Conservation (phyloP, 148 eudicot species). For the Rhododendron mucronatum region DNA sequence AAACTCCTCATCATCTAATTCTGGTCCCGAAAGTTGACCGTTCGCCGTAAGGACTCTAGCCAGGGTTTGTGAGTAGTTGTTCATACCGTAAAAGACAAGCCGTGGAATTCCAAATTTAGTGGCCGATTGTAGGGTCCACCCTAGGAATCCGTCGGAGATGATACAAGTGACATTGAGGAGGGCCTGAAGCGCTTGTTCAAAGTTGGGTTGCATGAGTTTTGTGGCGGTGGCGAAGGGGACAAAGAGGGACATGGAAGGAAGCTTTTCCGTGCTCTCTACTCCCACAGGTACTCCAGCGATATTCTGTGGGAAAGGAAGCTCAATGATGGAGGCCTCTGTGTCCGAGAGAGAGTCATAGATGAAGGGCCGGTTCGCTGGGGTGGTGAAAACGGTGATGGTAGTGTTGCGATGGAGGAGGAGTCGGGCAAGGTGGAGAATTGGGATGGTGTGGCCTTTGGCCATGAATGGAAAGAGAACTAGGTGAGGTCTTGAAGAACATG, state of each 20-base stretch:
- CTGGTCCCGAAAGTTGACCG: conserved; percentile 13
- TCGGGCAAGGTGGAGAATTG: conserved; percentile 54
- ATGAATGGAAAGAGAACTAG: conserved; percentile 9
- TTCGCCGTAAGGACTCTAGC: neutral
- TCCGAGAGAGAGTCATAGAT: conserved; percentile 19
- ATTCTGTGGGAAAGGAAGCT: neutral
- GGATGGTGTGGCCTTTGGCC: conserved; percentile 43
- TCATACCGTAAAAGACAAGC: conserved; percentile 45
- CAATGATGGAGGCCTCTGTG: neutral
- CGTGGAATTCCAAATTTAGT: conserved; percentile 42
- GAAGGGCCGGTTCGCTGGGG: conserved; percentile 28
- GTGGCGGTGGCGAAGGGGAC: conserved; percentile 34
- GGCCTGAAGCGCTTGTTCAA: conserved; percentile 33
- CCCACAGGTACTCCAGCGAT: conserved; percentile 26
- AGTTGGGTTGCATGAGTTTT: conserved; percentile 37
- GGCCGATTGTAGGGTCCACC: conserved; percentile 54
- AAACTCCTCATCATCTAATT: conserved; percentile 33
- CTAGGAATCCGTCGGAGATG: conserved; percentile 53
- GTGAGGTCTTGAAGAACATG: neutral
- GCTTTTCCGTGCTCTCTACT: conserved; percentile 62
- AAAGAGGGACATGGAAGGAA: conserved; percentile 58
- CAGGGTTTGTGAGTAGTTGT: neutral
- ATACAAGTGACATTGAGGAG: conserved; percentile 32
- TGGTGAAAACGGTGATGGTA: conserved; percentile 37
- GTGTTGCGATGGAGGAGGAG: conserved; percentile 46